Evolutionary conservation across 257 asterid genomes (phyloP), one percentile per base, ranked within the genome.

Genomic region (Primulina huaijiensis): DNA sequence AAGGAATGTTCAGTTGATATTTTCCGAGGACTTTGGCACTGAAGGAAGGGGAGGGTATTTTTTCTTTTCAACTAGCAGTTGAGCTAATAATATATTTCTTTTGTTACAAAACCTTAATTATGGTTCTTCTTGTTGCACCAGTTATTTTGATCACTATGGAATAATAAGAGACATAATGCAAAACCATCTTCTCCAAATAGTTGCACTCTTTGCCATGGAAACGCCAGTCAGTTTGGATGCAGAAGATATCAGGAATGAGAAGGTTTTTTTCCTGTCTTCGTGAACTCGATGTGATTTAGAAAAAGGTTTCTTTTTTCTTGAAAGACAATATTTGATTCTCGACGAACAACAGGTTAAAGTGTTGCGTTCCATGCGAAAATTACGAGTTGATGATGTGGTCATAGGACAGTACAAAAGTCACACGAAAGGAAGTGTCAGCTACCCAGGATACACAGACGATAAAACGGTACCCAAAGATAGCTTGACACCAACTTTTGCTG

Each of bases 31-130:
- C 86, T 93, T 93, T 63, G 98, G 98, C 35, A 93, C 98, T 21
- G 98, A 93, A 86, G 98, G 98, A 60, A 84, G 97, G 30, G 98
- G 98, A 87, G 98, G 98, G 98, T 93, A 90, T 58, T 69, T 77
- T 55, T 46, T 60, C 71, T 68, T 78, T 52, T 61, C 71, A 27
- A 71, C 56, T 50, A 23, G 76, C 33, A 62, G 21, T 58, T 66
- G 17, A 59, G 56, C 43, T 9, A 5, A 69, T 70, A 5, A 69
- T 70, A 31, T 16, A 30, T 65, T 0, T 21, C 46, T 3, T 16
- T 46, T 46, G 20, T 16, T 46, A 23, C 1, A 59, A 57, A 71
- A 50, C 34, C 70, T 77, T 64, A 61, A 62, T 55, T 27, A 62
- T 60, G 19, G 10, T 52, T 70, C 74, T 72, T 30, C 71, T 16